phyloP scores from a whole-genome alignment of 371 early-diverging fungal genomes.

The Mortierella sp. region DNA sequence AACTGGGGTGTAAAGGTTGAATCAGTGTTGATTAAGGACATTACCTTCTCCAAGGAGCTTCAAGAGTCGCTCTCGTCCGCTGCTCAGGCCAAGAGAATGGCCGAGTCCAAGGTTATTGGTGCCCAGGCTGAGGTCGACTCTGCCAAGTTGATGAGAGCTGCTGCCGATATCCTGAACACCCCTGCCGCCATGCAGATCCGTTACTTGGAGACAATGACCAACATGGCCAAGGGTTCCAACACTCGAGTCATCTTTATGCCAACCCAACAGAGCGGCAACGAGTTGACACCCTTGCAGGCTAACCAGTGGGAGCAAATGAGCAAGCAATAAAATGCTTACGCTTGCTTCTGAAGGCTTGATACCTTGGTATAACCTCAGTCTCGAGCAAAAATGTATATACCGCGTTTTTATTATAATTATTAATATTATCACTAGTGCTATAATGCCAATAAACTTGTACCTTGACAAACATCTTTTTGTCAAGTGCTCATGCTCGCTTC shows the following conservation, averaged over 20 bases:
- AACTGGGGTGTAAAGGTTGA: slow-evolving; percentile 85
- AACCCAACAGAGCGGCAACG: slow-evolving; percentile 22
- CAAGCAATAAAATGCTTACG: slow-evolving; percentile 22
- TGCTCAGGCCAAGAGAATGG: slow-evolving; percentile 90
- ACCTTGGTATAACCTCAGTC: background rate
- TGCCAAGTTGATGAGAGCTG: slow-evolving; percentile 94
- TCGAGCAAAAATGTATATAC: background rate
- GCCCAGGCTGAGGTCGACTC: slow-evolving; percentile 94
- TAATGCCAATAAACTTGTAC: background rate
- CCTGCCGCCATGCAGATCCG: slow-evolving; percentile 80
- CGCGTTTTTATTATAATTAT: background rate
- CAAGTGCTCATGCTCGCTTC: background rate
- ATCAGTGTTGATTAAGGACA: slow-evolving; percentile 90
- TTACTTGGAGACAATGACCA: slow-evolving; percentile 87
- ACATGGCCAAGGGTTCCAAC: slow-evolving; percentile 75
- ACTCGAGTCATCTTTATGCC: slow-evolving; percentile 82
- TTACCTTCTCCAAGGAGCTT: slow-evolving; percentile 81
- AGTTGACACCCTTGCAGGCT: slow-evolving; percentile 43
- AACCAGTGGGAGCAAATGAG: slow-evolving; percentile 52
- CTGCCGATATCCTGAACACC: slow-evolving; percentile 71
- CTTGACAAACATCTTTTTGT: no score
- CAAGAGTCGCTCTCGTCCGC: slow-evolving; percentile 90
- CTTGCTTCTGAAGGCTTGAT: background rate
- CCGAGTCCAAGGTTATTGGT: slow-evolving; percentile 91
- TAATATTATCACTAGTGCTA: background rate